A percentile compares a stretch with the other conserved stretches of the same genome.
Conservation (phyloP, 2,329 filamentous ascomycete species). For the Cladosporium sp. region DNA sequence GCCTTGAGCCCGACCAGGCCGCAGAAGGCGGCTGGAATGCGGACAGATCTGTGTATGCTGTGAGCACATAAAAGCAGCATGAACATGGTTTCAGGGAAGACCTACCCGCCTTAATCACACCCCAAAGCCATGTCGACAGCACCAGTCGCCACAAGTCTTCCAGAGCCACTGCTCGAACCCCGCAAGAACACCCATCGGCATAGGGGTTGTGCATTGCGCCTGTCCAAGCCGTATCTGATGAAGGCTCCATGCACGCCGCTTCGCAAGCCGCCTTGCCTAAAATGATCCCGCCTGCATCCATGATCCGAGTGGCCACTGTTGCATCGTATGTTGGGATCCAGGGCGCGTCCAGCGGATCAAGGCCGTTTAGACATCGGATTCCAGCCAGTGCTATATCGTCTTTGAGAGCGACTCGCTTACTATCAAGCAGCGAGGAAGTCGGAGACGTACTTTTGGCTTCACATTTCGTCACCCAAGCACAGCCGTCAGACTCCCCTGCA, state of each 20-base stretch:
- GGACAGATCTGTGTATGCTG: conserved; percentile 18
- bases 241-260: conserved; percentile 30
- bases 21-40: conserved; percentile 35
- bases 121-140: conserved; percentile 36
- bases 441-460: conserved; percentile 14
- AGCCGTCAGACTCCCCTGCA: conserved; percentile 15
- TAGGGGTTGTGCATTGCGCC: conserved; percentile 40
- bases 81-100: too few relatives aligned
- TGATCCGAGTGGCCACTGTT: conserved; percentile 40
- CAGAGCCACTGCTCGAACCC: conserved; percentile 45
- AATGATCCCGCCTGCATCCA: conserved; percentile 43
- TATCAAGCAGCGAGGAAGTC: conserved; percentile 12
- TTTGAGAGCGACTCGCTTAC: conserved; percentile 39
- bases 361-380: conserved; percentile 43
- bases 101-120: conserved; percentile 35
- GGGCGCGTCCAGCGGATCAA: conserved; percentile 31
- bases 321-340: conserved; percentile 40
- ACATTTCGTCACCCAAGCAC: conserved; percentile 20
- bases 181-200: conserved; percentile 41
- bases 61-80: too few relatives aligned
- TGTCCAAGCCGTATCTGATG: conserved; percentile 20
- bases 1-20: conserved; percentile 40
- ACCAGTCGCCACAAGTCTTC: conserved; percentile 39
- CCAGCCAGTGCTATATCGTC: conserved; percentile 46
- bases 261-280: conserved; percentile 46